phyloP scores from a whole-genome alignment of 1,139 yeast genomes.

The Magnusiomyces suaveolens region DNA sequence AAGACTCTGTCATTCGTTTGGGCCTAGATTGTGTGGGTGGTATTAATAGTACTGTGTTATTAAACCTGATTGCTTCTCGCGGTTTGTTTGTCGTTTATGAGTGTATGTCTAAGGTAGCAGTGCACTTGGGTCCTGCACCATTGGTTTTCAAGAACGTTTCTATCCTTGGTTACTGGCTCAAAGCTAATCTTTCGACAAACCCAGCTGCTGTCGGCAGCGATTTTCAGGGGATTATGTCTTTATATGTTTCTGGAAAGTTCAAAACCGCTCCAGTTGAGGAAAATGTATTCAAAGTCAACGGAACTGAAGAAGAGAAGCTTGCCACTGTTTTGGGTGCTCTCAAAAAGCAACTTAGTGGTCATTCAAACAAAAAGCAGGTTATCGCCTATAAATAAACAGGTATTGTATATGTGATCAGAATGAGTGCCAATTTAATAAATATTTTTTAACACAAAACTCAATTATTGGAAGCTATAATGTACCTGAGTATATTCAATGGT shows the following conservation, averaged over 20 bases:
- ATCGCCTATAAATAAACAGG: conserved; percentile 22
- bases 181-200: conserved; percentile 37
- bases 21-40: conserved; percentile 95
- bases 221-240: conserved; percentile 39
- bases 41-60: conserved; percentile 25
- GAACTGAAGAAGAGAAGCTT: conserved; percentile 42
- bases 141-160: conserved; percentile 84
- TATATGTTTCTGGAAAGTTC: conserved; percentile 39
- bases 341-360: conserved; percentile 35
- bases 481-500: too few relatives aligned
- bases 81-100: conserved; percentile 83
- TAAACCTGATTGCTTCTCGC: conserved; percentile 43
- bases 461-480: too few relatives aligned
- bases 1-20: conserved; percentile 57
- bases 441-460: too few relatives aligned
- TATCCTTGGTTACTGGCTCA: conserved; percentile 89
- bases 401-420: too few relatives aligned
- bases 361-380: conserved; percentile 36
- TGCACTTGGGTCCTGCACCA: conserved; percentile 74
- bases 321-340: conserved; percentile 47
- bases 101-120: conserved; percentile 96
- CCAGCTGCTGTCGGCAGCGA: neutral
- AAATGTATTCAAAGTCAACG: conserved; percentile 36
- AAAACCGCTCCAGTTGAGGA: conserved; percentile 53
- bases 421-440: too few relatives aligned